Conservation (phyloP, 371 early-diverging fungal genomes). For the Apophysomyces trapeziformis region DNA sequence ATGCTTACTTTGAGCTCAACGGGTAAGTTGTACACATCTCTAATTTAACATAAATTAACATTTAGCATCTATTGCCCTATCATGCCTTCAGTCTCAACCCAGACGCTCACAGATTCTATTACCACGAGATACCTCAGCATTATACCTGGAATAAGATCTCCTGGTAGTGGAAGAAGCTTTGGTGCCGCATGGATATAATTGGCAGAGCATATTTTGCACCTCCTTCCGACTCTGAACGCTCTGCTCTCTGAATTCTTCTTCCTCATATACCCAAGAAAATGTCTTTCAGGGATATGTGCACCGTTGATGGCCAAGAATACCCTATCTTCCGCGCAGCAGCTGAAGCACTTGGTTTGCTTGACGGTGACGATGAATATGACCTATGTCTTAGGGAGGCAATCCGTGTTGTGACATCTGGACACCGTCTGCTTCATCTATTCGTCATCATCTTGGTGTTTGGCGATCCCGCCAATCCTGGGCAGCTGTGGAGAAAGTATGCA, state of each 20-base stretch:
- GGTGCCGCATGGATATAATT: background rate
- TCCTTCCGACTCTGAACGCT: background rate
- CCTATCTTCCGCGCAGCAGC: constrained; percentile 11
- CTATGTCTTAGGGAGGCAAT: constrained; percentile 10
- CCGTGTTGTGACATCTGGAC: background rate
- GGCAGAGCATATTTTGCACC: constrained; percentile 5
- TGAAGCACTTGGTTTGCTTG: background rate
- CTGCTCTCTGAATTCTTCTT: background rate
- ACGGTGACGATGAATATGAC: constrained; percentile 12
- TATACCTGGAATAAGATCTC: too few relatives aligned
- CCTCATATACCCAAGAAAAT: constrained; percentile 13
- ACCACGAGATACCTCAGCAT: background rate
- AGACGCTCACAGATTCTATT: background rate
- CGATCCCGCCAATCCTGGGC: constrained; percentile 7
- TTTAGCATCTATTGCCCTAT: constrained; percentile 20
- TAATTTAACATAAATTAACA: too few relatives aligned
- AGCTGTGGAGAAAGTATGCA: constrained; percentile 3
- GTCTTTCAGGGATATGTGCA: constrained; percentile 10
- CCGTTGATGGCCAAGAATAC: background rate
- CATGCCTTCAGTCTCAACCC: constrained; percentile 20
- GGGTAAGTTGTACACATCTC: too few relatives aligned
- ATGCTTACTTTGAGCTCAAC: too few relatives aligned
- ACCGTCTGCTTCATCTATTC: background rate
- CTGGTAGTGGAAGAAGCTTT: background rate
- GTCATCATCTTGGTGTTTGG: constrained; percentile 12